Conservation (phyloP, 2,329 filamentous ascomycete genomes). For the Dryadomyces sulphureus region DNA sequence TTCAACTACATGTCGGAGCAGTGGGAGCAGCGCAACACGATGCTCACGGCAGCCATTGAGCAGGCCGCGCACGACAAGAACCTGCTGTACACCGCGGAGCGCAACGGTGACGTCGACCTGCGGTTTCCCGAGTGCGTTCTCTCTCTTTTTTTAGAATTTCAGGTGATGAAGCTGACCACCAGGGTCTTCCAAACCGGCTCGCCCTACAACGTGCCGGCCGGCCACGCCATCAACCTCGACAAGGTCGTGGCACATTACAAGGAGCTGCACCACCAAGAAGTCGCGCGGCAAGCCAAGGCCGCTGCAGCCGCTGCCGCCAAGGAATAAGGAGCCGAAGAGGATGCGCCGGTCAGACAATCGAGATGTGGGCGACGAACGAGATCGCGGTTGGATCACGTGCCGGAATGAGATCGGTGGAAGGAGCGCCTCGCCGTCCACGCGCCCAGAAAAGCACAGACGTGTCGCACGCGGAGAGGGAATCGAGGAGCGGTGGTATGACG, state of each 20-base stretch:
- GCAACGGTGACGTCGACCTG: conserved; percentile 34
- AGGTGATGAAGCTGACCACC: conserved; percentile 17
- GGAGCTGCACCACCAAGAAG: conserved; percentile 36
- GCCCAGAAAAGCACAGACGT: not conserved
- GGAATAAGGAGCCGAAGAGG: conserved; percentile 19
- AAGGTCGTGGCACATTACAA: conserved; percentile 42
- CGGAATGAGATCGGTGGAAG: not conserved
- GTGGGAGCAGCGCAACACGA: conserved; percentile 36
- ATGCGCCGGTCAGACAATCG: not conserved
- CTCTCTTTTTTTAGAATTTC: not conserved
- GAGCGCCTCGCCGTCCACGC: not conserved
- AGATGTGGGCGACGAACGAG: not conserved
- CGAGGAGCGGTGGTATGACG: too few species aligned
- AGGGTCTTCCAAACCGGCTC: conserved; percentile 37
- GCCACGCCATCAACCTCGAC: conserved; percentile 38
- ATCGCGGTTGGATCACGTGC: not conserved
- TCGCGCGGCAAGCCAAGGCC: conserved; percentile 35
- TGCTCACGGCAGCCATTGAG: conserved; percentile 36
- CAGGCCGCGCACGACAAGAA: conserved; percentile 44
- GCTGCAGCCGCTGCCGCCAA: conserved; percentile 16
- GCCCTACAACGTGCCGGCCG: conserved; percentile 38
- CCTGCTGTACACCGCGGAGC: conserved; percentile 31
- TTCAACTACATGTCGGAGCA: conserved; percentile 31
- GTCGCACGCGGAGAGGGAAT: not conserved
- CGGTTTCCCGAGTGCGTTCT: conserved; percentile 41